Percentiles rank a stretch among this genome's conserved stretches.
phyloP scores from a whole-genome alignment of 2,329 filamentous ascomycete species.

The Colletotrichum sp. region DNA sequence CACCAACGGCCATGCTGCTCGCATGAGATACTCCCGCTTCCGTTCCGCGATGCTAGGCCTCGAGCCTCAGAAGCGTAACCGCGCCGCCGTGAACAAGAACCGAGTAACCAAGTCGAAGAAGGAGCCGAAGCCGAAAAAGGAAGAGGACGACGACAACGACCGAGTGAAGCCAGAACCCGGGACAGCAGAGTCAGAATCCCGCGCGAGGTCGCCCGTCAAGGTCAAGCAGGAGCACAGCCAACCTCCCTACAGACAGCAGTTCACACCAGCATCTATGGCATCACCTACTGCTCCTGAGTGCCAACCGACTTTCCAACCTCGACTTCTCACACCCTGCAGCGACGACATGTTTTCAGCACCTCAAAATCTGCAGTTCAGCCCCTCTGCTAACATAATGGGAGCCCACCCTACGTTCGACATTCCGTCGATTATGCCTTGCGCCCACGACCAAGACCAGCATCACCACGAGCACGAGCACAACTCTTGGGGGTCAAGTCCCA shows the following conservation, averaged over 20 bases:
- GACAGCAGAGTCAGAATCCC: constrained; percentile 16
- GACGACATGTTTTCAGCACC: constrained; percentile 47
- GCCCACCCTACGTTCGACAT: constrained; percentile 33
- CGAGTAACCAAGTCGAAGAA: constrained; percentile 54
- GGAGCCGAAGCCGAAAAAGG: constrained; percentile 41
- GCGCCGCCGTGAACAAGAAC: constrained; percentile 42
- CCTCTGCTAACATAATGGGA: constrained; percentile 35
- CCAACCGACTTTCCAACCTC: constrained; percentile 34
- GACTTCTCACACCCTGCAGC: constrained; percentile 60
- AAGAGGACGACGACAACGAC: constrained; percentile 33
- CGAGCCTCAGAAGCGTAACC: constrained; percentile 53
- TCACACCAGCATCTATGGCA: constrained; percentile 41
- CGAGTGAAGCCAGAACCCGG: constrained; percentile 45
- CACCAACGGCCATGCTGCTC: constrained; percentile 64
- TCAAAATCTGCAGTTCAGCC: constrained; percentile 34
- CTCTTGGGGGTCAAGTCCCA: constrained; percentile 35
- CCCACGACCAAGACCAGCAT: constrained; percentile 31
- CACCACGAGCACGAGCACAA: constrained; percentile 32
- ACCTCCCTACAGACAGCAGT: constrained; percentile 35
- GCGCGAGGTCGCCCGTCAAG: constrained; percentile 23
- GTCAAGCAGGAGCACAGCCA: constrained; percentile 45
- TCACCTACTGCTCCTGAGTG: constrained; percentile 35
- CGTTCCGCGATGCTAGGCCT: constrained; percentile 49
- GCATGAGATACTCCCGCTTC: constrained; percentile 65
- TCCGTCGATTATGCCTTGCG: constrained; percentile 22